Evolutionary conservation across 768 basidiomycete species (phyloP).

Genomic region (Butyriboletus loyo): DNA sequence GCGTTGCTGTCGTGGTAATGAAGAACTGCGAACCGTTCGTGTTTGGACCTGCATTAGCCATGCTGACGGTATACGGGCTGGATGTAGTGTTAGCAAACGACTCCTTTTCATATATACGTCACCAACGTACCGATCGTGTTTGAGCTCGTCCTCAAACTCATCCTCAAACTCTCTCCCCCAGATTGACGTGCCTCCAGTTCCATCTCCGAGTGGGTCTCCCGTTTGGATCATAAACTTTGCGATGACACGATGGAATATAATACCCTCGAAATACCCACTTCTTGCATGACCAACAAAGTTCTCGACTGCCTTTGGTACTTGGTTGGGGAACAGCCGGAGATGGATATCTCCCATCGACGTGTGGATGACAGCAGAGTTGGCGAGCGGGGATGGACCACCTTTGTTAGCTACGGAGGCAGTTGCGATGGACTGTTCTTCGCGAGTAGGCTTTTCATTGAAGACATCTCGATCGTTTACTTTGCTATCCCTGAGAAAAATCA

Average conservation of each 20-base stretch:
- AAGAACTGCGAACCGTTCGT: constrained; percentile 99
- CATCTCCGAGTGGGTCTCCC: constrained; percentile 92
- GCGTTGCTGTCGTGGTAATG: constrained; percentile 91
- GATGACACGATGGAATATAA: constrained; percentile 97
- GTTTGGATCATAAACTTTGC: constrained; percentile 99
- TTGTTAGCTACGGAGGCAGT: constrained; percentile 48
- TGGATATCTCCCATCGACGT: constrained; percentile 95
- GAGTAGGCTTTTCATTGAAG: constrained; percentile 96
- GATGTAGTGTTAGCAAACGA: constrained; percentile 2
- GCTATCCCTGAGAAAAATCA: constrained; percentile 54
- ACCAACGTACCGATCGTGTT: constrained; percentile 75
- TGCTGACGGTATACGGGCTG: constrained; percentile 92
- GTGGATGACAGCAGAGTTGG: constrained; percentile 85
- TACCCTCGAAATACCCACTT: constrained; percentile 86
- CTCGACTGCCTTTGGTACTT: constrained; percentile 94
- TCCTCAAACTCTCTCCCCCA: constrained; percentile 92
- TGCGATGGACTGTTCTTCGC: constrained; percentile 91
- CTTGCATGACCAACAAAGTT: constrained; percentile 94
- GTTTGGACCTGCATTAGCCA: constrained; percentile 87
- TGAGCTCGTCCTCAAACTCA: constrained; percentile 85
- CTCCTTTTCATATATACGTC: background rate
- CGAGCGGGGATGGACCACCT: constrained; percentile 65
- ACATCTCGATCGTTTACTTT: constrained; percentile 91
- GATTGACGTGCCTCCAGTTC: constrained; percentile 86
- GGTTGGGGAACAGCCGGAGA: constrained; percentile 82